Evolutionary conservation across 2,329 filamentous ascomycete genomes (phyloP).

Genomic region (Fusarium sp.): DNA sequence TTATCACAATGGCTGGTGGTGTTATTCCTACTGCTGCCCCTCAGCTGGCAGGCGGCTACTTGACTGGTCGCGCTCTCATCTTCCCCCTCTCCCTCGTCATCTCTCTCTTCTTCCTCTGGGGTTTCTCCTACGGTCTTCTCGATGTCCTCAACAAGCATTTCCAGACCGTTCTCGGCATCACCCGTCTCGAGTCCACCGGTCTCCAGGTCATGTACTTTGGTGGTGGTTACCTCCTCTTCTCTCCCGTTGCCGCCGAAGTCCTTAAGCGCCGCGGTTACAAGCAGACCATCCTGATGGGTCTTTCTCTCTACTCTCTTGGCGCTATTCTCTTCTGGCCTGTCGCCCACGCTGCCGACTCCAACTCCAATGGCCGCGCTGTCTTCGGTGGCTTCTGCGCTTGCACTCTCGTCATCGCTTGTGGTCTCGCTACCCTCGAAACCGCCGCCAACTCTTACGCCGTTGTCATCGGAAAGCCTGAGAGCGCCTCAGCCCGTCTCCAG

Average conservation of each 20-base stretch:
- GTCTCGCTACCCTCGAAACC: conserved; percentile 80
- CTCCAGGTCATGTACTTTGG: conserved; percentile 67
- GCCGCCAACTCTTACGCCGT: conserved; percentile 77
- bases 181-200: conserved; percentile 60
- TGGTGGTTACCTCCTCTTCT: conserved; percentile 61
- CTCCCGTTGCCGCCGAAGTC: conserved; percentile 68
- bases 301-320: conserved; percentile 74
- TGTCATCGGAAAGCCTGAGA: conserved; percentile 62
- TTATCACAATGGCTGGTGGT: conserved; percentile 42
- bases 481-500: conserved; percentile 53
- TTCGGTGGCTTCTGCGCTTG: conserved; percentile 82
- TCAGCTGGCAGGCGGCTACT: conserved; percentile 43
- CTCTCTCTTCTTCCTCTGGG: conserved; percentile 63
- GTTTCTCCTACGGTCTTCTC: conserved; percentile 61
- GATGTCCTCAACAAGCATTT: conserved; percentile 66
- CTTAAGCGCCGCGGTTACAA: conserved; percentile 75
- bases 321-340: conserved; percentile 69
- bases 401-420: conserved; percentile 80
- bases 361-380: conserved; percentile 39
- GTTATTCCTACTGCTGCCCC: conserved; percentile 42
- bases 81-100: conserved; percentile 72
- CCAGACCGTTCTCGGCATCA: conserved; percentile 60
- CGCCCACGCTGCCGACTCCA: conserved; percentile 61
- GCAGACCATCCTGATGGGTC: conserved; percentile 75
- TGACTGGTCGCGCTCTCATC: conserved; percentile 55